Evolutionary conservation across 2,329 filamentous ascomycete genomes (phyloP).

Genomic region (Anthostomella pinea): DNA sequence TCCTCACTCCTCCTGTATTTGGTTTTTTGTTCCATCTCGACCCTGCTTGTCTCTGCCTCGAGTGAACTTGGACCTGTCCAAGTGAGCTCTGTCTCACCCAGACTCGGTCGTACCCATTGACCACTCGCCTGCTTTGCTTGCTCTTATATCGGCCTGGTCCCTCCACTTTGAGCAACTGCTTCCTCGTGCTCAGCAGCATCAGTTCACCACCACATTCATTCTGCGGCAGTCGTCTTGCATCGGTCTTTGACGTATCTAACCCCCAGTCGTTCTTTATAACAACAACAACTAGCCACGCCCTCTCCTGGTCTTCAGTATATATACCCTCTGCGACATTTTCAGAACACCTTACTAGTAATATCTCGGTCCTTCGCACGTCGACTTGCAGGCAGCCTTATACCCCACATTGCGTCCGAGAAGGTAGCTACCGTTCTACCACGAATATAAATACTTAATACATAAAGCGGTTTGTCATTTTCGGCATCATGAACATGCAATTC

Average conservation of each 20-base stretch:
- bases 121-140: conserved; percentile 16
- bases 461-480: conserved; percentile 7
- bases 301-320: conserved; percentile 15
- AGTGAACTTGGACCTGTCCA: conserved; percentile 27
- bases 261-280: conserved; percentile 33
- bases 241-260: conserved; percentile 27
- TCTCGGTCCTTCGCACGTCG: conserved; percentile 8
- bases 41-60: conserved; percentile 32
- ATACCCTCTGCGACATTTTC: conserved; percentile 8
- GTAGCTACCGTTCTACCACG: conserved; percentile 9
- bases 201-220: conserved; percentile 32
- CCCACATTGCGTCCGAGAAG: conserved; percentile 6
- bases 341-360: conserved; percentile 14
- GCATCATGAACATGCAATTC: conserved; percentile 31
- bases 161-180: conserved; percentile 13
- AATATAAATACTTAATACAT: conserved; percentile 20
- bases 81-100: conserved; percentile 34
- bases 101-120: conserved; percentile 24
- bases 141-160: conserved; percentile 31
- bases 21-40: conserved; percentile 33
- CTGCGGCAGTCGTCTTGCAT: conserved; percentile 19
- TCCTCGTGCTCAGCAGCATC: conserved; percentile 20
- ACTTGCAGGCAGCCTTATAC: conserved; percentile 12
- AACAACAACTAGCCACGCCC: conserved; percentile 10
- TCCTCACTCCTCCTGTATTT: conserved; percentile 32